Base-by-base conservation (phyloP, 2,329 filamentous ascomycete species). In the Apiospora pterosperma region DNA sequence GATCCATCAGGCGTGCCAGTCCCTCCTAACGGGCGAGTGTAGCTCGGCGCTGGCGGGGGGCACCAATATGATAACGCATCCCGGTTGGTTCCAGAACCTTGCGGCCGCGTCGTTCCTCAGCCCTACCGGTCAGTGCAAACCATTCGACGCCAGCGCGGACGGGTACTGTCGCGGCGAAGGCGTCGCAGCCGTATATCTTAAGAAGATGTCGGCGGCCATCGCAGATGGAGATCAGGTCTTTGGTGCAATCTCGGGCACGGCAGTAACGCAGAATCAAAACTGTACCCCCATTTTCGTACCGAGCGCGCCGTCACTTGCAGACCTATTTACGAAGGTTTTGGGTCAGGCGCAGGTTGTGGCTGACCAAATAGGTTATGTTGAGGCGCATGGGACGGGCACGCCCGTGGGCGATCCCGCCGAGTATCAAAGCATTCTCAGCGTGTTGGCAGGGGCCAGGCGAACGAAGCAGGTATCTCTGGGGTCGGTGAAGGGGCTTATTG, bases 131-230 rank as follows among this genome's bases (percentile, higher is more conserved):
- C 68, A 67, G 11, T 74, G 67, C 52, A 70, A 75, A 55, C 70
- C 72, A 1, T 81, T 78, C 61, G 81, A 82, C 62, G 66, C 71
- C 1, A 66, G 69, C 2, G 83, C 79, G 0, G 78, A 84, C 65
- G 85, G 85, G 0, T 88, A 86, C 65, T 84, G 79, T 12, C 76
- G 84, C 3, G 84, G 78, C 0, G 85, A 88, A 60, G 85, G 80
- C 0, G 69, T 78, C 3, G 81, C 70, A 0, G 68, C 75, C 0
- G 68, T 88, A 0, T 69, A 85, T 2, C 66, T 88, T 0, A 87
- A 87, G 73, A 76, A 71, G 1, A 67, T 85, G 0, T 73, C 75
- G 0, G 70, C 76, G 10, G 85, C 85, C 0, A 25, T 85, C 0
- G 71, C 71, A 1, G 83, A 84, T 36, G 79, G 80, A 0, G 80